These are phyloP conservation scores for Xylaria curta DNA, from an alignment of 495 filamentous ascomycete species.

Conservation along the genomic window DNA sequence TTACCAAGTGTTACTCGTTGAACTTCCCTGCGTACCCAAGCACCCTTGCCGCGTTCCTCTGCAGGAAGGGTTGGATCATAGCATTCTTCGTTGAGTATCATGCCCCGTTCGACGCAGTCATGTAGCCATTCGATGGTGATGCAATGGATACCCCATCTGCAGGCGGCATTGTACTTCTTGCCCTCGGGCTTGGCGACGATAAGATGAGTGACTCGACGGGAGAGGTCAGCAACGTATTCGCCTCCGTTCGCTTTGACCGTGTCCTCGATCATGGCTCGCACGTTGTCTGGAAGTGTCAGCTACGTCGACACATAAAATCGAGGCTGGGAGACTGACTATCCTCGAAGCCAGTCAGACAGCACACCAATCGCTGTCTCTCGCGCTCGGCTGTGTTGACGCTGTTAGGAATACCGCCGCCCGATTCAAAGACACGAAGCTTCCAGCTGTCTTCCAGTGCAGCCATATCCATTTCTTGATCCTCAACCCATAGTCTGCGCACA, in stretches of 20 bases:
- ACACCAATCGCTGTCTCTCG: slow-evolving; percentile 60
- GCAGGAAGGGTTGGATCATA: slow-evolving; percentile 76
- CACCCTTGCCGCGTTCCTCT: slow-evolving; percentile 76
- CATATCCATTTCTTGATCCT: slow-evolving; percentile 80
- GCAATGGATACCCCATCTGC: slow-evolving; percentile 75
- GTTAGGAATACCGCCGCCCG: slow-evolving; percentile 41
- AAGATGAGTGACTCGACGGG: slow-evolving; percentile 83
- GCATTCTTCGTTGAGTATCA: slow-evolving; percentile 83
- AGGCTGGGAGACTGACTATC: slow-evolving; percentile 63
- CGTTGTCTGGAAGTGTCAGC: slow-evolving; percentile 59
- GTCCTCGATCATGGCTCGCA: slow-evolving; percentile 69
- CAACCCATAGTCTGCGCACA: slow-evolving; percentile 79
- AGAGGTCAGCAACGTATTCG: slow-evolving; percentile 83
- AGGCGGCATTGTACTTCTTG: slow-evolving; percentile 86
- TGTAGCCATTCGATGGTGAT: slow-evolving; percentile 85
- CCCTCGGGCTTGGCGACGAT: slow-evolving; percentile 80
- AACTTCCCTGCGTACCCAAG: slow-evolving; percentile 69
- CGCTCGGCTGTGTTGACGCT: slow-evolving; percentile 30
- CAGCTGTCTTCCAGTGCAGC: slow-evolving; percentile 55
- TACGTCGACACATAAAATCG: not conserved
- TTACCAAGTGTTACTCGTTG: slow-evolving; percentile 48
- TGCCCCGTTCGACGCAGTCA: slow-evolving; percentile 86
- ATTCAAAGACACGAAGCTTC: slow-evolving; percentile 52
- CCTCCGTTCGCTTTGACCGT: slow-evolving; percentile 72
- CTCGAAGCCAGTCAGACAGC: slow-evolving; percentile 91